Evolutionary conservation across 495 filamentous ascomycete genomes (phyloP).

Genomic region (Parathielavia hyrcaniae): DNA sequence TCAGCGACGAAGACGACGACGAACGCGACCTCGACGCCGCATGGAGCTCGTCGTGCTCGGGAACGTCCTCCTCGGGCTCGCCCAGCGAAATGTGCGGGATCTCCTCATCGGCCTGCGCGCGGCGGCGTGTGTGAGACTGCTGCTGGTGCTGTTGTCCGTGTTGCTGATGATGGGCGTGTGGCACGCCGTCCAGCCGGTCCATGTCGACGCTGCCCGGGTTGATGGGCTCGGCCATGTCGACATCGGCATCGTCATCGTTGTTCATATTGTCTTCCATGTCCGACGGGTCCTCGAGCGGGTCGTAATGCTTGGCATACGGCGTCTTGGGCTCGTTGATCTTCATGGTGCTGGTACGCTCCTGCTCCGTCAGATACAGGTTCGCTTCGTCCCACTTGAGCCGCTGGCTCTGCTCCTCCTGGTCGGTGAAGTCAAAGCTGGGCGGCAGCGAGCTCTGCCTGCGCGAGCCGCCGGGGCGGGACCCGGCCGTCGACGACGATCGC

Average conservation of each 20-base stretch:
- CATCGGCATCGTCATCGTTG: slow-evolving; percentile 68
- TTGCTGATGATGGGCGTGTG: background rate
- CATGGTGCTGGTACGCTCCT: slow-evolving; percentile 92
- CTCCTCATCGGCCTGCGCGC: slow-evolving; percentile 49
- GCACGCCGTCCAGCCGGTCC: slow-evolving; percentile 35
- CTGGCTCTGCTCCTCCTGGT: slow-evolving; percentile 49
- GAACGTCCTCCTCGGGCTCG: slow-evolving; percentile 76
- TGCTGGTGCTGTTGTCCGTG: slow-evolving; percentile 9
- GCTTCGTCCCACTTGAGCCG: slow-evolving; percentile 97
- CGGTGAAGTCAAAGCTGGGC: slow-evolving; percentile 29
- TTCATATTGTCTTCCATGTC: slow-evolving; percentile 24
- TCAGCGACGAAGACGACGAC: too few relatives aligned
- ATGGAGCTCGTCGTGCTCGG: slow-evolving; percentile 37
- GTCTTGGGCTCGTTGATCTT: slow-evolving; percentile 99
- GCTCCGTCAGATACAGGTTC: slow-evolving; percentile 91
- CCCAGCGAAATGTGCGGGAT: slow-evolving; percentile 90
- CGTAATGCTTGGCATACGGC: slow-evolving; percentile 84
- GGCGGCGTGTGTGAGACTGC: slow-evolving; percentile 5
- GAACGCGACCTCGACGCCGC: slow-evolving; percentile 8
- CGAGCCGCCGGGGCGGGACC: slow-evolving; percentile 49
- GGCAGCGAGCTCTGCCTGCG: slow-evolving; percentile 62
- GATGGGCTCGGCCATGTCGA: slow-evolving; percentile 53
- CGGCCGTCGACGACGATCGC: slow-evolving; percentile 66
- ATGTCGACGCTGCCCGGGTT: slow-evolving; percentile 32
- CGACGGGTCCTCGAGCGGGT: slow-evolving; percentile 75